phyloP scores from a whole-genome alignment of 768 basidiomycete genomes.

The Leccinum fibrillosum region DNA sequence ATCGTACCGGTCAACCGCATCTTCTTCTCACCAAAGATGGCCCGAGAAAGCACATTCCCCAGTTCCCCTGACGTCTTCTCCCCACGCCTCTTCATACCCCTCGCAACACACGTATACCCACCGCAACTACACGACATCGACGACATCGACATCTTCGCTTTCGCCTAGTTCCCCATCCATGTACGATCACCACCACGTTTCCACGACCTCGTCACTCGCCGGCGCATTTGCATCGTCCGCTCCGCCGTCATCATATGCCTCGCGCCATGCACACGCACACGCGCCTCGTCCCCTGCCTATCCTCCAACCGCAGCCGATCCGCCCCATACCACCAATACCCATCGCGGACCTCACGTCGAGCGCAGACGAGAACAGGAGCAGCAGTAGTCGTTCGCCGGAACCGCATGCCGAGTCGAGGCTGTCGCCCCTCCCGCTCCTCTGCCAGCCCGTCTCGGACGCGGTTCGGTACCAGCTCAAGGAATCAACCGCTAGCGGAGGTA shows the following conservation, averaged over 20 bases:
- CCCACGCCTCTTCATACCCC: conserved; percentile 15
- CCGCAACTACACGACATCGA: conserved; percentile 10
- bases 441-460: conserved; percentile 33
- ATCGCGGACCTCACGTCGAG: conserved; percentile 25
- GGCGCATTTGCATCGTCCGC: conserved; percentile 23
- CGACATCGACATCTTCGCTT: conserved; percentile 8
- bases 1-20: conserved; percentile 16
- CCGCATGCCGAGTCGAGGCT: conserved; percentile 7
- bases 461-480: conserved; percentile 29
- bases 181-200: conserved; percentile 15
- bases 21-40: conserved; percentile 13
- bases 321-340: conserved; percentile 33
- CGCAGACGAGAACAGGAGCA: conserved; percentile 13
- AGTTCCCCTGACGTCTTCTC: neutral
- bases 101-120: conserved; percentile 24
- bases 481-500: neutral
- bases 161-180: conserved; percentile 17
- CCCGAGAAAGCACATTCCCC: conserved; percentile 19
- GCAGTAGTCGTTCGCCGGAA: neutral
- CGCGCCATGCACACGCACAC: conserved; percentile 8
- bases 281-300: conserved; percentile 23
- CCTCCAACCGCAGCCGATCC: conserved; percentile 32
- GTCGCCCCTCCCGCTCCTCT: conserved; percentile 32
- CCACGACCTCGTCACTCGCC: conserved; percentile 26
- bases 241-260: conserved; percentile 9